Conservation (phyloP, 371 early-diverging fungal species). For the Lichtheimia ornata region DNA sequence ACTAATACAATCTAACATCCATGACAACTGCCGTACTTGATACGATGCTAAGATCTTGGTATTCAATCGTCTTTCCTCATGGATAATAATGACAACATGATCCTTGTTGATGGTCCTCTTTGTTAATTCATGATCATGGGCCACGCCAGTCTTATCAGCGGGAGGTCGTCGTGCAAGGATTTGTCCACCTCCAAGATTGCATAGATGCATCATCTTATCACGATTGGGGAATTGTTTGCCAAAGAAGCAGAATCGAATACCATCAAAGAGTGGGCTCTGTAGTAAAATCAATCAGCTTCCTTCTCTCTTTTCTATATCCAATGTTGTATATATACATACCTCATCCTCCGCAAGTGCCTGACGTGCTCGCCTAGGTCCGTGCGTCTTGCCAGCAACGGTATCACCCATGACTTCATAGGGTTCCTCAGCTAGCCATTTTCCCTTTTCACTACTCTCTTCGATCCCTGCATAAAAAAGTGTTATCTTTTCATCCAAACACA, state of each 20-base stretch:
- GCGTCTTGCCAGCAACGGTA: conserved; percentile 24
- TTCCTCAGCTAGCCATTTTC: conserved; percentile 33
- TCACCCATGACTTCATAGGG: conserved; percentile 42
- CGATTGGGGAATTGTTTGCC: conserved; percentile 31
- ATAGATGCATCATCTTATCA: conserved; percentile 22
- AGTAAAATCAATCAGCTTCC: not conserved
- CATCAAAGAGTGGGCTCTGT: conserved; percentile 19
- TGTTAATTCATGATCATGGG: conserved; percentile 6
- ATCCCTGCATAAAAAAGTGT: conserved; percentile 29
- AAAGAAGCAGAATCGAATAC: conserved; percentile 25
- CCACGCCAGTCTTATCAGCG: not conserved
- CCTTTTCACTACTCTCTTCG: conserved; percentile 23
- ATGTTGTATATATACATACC: not conserved
- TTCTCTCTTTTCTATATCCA: no score
- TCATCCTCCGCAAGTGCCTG: not conserved
- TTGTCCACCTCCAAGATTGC: conserved; percentile 29
- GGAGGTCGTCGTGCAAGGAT: conserved; percentile 26
- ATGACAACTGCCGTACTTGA: conserved; percentile 23
- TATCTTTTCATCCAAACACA: not conserved
- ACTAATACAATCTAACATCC: conserved; percentile 36
- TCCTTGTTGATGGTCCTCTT: not conserved
- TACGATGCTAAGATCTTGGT: conserved; percentile 17
- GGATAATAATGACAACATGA: conserved; percentile 18
- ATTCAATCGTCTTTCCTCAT: not conserved
- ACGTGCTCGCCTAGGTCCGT: conserved; percentile 27